Evolutionary conservation across 2,329 filamentous ascomycete species (phyloP).

Genomic region (Shiraia bambusicola): DNA sequence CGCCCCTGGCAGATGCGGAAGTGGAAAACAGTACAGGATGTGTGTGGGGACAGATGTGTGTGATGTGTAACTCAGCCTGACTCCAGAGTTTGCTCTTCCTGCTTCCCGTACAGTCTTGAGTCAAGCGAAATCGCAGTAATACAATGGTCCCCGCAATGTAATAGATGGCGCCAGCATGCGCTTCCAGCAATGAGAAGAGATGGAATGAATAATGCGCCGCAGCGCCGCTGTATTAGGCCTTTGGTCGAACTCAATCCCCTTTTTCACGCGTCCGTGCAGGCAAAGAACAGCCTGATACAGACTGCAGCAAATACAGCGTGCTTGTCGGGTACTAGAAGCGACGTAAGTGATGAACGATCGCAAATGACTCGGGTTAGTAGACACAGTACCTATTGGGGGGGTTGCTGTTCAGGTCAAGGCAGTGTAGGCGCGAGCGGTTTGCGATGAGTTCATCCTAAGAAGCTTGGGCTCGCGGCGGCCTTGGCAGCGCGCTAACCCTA

Average conservation of each 20-base stretch:
- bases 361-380: neutral
- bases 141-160: slow-evolving; percentile 28
- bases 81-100: slow-evolving; percentile 28
- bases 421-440: slow-evolving; percentile 15
- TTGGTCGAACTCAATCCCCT: slow-evolving; percentile 15
- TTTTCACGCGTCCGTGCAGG: slow-evolving; percentile 8
- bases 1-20: slow-evolving; percentile 45
- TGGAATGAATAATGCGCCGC: slow-evolving; percentile 16
- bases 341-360: neutral
- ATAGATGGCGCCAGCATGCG: slow-evolving; percentile 22
- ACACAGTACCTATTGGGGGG: neutral
- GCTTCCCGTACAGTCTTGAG: slow-evolving; percentile 28
- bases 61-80: slow-evolving; percentile 32
- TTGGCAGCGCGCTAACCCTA: slow-evolving; percentile 19
- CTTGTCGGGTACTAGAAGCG: neutral
- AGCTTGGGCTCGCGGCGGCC: slow-evolving; percentile 12
- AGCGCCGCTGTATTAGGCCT: slow-evolving; percentile 12
- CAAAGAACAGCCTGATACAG: no score
- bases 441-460: slow-evolving; percentile 5
- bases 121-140: slow-evolving; percentile 22
- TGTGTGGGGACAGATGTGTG: slow-evolving; percentile 28
- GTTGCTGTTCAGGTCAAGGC: neutral
- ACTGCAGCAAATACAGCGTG: neutral
- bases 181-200: slow-evolving; percentile 27
- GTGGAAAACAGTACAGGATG: slow-evolving; percentile 39